Evolutionary conservation across 2,329 filamentous ascomycete species (phyloP), one percentile per base, ranked within the genome.

Genomic region (Aspergillus awamori): DNA sequence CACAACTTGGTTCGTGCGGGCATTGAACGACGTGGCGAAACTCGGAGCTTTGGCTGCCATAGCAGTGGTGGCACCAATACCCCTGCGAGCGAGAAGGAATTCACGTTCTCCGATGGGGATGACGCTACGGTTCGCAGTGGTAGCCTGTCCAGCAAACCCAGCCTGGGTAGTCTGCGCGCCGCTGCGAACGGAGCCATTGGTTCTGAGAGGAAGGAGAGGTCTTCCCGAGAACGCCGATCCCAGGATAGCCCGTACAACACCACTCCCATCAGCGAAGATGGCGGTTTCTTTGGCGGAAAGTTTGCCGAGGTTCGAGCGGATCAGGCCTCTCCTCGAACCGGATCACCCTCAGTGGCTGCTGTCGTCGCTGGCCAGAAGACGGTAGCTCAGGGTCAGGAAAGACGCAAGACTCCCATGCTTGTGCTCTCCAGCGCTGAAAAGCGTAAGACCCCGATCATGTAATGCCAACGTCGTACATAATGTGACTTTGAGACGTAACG

Each of bases 1-100:
- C 89, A 93, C 81, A 97, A 93, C 74, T 86, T 99, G 53, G 91
- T 97, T 63, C 91, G 91, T 66, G 94, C 94, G 57, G 93, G 94
- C 15, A 85, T 95, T 65, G 92, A 93, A 72, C 91, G 95, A 62
- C 92, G 94, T 59, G 85, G 75, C n/a, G 74, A 85, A 83, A 90
- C 85, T 79, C 83, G 89, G 61, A 91, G 89, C 65, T 83, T 87
- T 65, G 89, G 88, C 75, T 87, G 84, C 53, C 81, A 82, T 63
- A 82, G 82, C 61, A 85, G 82, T 66, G 84, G 83, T 62, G 92
- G 91, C 62, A 93, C 89, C 77, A 92, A 92, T 80, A 96, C 91
- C 72, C 94, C 95, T 11, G 90, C 94, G 60, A 97, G 93, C 57
- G 95, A 98, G 80, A 88, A 85, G 64, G 86, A 87, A 57, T 84